These are phyloP conservation scores for Arachis stenosperma DNA, from an alignment of 306 rosid species.

Conservation along the genomic window DNA sequence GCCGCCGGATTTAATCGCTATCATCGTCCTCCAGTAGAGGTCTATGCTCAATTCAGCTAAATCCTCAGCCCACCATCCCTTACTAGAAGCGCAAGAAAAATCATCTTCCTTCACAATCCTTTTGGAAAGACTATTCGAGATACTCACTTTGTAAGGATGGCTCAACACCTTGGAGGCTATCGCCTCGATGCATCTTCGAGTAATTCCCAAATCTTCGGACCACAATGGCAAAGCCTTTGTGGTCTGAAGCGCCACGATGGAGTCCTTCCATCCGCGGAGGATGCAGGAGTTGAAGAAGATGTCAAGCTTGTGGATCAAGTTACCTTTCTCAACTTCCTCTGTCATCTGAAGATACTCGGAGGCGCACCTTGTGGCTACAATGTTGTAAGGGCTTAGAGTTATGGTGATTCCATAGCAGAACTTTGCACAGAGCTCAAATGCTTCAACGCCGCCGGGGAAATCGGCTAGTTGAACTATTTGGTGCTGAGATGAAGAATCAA, in stretches of 20 bases:
- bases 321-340: slow-evolving; percentile 95
- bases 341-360: slow-evolving; percentile 95
- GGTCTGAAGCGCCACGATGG: slow-evolving; percentile 83
- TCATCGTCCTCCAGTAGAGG: slow-evolving; percentile 92
- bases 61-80: slow-evolving; percentile 99
- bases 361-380: slow-evolving; percentile 82
- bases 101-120: slow-evolving; percentile 61
- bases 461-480: slow-evolving; percentile 84
- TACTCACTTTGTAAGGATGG: slow-evolving; percentile 77
- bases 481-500: slow-evolving; percentile 60
- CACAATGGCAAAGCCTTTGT: slow-evolving; percentile 71
- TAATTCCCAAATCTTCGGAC: slow-evolving; percentile 87
- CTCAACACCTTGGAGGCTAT: slow-evolving; percentile 70
- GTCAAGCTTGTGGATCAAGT: slow-evolving; percentile 79
- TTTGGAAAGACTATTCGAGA: slow-evolving; percentile 79
- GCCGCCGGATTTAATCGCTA: slow-evolving; percentile 81
- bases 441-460: slow-evolving; percentile 84
- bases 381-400: slow-evolving; percentile 91
- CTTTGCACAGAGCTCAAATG: slow-evolving; percentile 93
- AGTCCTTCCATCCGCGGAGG: slow-evolving; percentile 93
- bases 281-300: slow-evolving; percentile 90
- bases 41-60: slow-evolving; percentile 91
- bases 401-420: slow-evolving; percentile 93
- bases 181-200: slow-evolving; percentile 82
- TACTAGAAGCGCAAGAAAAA: slow-evolving; percentile 65